Conservation (phyloP, 2,329 filamentous ascomycete species). For the Furcasterigmium furcatum region DNA sequence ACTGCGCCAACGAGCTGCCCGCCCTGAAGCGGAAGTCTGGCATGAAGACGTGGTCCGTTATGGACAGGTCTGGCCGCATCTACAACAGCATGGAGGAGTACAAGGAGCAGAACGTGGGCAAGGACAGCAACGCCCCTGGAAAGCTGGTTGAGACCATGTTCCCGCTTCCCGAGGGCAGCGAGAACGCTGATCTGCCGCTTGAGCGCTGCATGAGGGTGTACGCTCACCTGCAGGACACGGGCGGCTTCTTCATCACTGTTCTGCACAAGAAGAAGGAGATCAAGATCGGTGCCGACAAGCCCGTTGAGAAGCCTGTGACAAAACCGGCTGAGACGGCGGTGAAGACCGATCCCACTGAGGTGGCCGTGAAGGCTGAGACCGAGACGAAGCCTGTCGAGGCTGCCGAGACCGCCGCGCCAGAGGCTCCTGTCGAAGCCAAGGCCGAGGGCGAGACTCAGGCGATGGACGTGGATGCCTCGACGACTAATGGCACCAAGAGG, state of each 20-base stretch:
- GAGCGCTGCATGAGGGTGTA: conserved; percentile 93
- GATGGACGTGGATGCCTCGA: conserved; percentile 21
- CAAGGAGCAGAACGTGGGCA: background rate
- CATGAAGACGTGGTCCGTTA: conserved; percentile 81
- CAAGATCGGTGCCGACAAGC: conserved; percentile 44
- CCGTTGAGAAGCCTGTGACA: conserved; percentile 17
- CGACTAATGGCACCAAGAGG: conserved; percentile 28
- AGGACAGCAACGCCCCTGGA: conserved; percentile 47
- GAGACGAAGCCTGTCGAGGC: conserved; percentile 21
- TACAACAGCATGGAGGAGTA: conserved; percentile 70
- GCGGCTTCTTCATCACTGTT: conserved; percentile 95
- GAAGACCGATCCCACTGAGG: conserved; percentile 25
- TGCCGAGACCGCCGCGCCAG: conserved; percentile 22
- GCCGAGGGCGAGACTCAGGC: conserved; percentile 23
- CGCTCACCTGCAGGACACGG: conserved; percentile 92
- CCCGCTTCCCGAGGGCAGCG: conserved; percentile 51
- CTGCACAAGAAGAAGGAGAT: conserved; percentile 90
- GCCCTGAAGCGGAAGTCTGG: conserved; percentile 74
- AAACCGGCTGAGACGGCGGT: conserved; percentile 9
- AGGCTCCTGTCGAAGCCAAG: conserved; percentile 19
- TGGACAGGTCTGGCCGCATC: conserved; percentile 78
- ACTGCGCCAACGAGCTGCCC: conserved; percentile 76
- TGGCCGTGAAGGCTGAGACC: conserved; percentile 24
- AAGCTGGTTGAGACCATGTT: conserved; percentile 83
- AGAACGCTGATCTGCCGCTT: conserved; percentile 66